A percentile compares a stretch with the other conserved stretches of the same genome.
Evolutionary conservation across 2,329 filamentous ascomycete genomes (phyloP).

Genomic region (Calonectria fujianensis): DNA sequence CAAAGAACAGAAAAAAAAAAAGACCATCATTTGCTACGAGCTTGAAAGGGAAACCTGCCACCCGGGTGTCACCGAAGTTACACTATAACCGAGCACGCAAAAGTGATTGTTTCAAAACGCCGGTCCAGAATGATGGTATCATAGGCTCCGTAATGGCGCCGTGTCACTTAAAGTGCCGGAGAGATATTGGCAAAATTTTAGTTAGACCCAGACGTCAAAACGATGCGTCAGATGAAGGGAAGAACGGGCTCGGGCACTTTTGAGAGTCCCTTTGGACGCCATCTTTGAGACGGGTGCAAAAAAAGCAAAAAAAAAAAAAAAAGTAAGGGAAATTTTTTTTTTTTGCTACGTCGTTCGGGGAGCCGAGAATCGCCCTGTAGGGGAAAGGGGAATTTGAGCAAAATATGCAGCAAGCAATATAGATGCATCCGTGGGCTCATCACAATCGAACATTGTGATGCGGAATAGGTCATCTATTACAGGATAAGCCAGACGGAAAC

Average conservation of each 20-base stretch:
- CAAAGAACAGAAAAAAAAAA: conserved; percentile 21
- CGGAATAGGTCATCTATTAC: conserved; percentile 13
- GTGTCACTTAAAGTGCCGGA: conserved; percentile 15
- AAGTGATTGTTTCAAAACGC: conserved; percentile 12
- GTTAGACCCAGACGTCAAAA: not conserved
- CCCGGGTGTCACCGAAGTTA: conserved; percentile 9
- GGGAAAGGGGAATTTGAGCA: not conserved
- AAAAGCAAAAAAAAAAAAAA: not conserved
- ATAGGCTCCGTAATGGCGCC: conserved; percentile 17
- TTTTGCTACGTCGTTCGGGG: not conserved
- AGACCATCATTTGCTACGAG: conserved; percentile 20
- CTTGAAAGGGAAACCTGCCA: not conserved
- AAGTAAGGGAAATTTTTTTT: too few relatives aligned
- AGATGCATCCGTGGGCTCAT: conserved; percentile 4
- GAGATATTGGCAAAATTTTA: not conserved
- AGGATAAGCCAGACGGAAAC: conserved; percentile 3
- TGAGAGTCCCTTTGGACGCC: not conserved
- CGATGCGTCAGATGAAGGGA: not conserved
- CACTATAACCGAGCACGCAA: conserved; percentile 6
- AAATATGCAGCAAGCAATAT: conserved; percentile 4
- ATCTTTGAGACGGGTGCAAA: not conserved
- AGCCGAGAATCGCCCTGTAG: not conserved
- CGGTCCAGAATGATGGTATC: conserved; percentile 1
- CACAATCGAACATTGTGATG: not conserved
- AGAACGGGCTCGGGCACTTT: not conserved